Evolutionary conservation across 257 asterid genomes (phyloP).

Genomic region (Gynochthodes officinalis): DNA sequence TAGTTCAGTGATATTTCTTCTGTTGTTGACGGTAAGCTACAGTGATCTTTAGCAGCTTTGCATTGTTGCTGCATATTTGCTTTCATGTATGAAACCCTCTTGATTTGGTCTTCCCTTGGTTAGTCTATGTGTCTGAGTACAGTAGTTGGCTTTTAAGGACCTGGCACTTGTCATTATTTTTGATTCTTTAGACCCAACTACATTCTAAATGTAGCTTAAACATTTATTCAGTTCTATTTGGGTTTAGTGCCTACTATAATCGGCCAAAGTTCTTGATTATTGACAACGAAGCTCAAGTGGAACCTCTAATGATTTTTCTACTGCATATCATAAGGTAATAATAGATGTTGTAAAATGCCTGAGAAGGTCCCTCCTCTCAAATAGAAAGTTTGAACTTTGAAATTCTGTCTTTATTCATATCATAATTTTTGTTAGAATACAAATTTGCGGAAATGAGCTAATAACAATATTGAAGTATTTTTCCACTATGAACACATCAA

Average conservation of each 20-base stretch:
- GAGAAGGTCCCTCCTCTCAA: background rate
- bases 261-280: background rate
- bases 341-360: background rate
- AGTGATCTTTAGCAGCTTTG: background rate
- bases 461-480: no score
- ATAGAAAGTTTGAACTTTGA: background rate
- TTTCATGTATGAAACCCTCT: background rate
- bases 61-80: background rate
- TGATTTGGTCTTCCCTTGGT: background rate
- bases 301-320: background rate
- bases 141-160: background rate
- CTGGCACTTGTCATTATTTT: background rate
- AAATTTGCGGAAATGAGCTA: background rate
- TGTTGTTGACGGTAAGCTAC: slow-evolving; percentile 59
- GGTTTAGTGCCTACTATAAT: background rate
- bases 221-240: background rate
- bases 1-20: slow-evolving; percentile 75
- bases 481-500: background rate
- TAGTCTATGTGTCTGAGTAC: background rate
- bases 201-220: background rate
- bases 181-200: background rate
- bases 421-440: background rate
- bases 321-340: background rate
- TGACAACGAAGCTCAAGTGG: background rate
- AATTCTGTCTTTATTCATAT: background rate